Conservation (phyloP, 1,139 yeast genomes). For the Sugiyamaella xylanicola region DNA sequence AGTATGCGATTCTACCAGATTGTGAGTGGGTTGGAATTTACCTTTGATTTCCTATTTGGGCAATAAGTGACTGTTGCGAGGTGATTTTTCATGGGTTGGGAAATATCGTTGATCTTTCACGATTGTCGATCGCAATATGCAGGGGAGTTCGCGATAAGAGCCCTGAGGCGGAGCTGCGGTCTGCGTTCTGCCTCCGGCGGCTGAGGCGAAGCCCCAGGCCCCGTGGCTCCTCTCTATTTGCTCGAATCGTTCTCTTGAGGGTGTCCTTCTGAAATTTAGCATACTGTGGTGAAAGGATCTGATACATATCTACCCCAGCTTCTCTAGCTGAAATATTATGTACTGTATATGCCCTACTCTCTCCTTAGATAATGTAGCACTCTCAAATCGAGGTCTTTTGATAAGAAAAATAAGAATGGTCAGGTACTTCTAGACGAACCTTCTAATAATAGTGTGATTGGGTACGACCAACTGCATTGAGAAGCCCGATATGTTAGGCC, state of each 20-base stretch:
- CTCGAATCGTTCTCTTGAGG: neutral
- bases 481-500: too few species aligned
- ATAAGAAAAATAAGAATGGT: too few species aligned
- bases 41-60: slow-evolving; percentile 3
- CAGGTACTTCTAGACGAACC: too few species aligned
- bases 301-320: too few species aligned
- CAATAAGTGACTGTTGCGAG: slow-evolving; percentile 11
- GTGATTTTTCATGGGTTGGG: slow-evolving; percentile 1
- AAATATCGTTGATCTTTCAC: neutral
- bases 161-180: neutral
- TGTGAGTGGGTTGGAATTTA: slow-evolving; percentile 10
- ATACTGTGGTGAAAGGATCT: too few species aligned
- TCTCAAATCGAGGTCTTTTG: too few species aligned
- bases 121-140: slow-evolving; percentile 9
- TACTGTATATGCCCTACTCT: too few species aligned
- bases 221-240: neutral
- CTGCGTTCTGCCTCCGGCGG: neutral
- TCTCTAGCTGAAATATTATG: too few species aligned
- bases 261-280: too few species aligned
- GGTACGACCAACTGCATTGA: too few species aligned
- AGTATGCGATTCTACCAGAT: slow-evolving; percentile 8
- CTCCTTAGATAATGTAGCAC: too few species aligned
- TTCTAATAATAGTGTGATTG: too few species aligned
- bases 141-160: neutral
- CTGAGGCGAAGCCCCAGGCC: neutral